Evolutionary conservation across 2,329 filamentous ascomycete genomes (phyloP).

Genomic region (Fusarium setosum): DNA sequence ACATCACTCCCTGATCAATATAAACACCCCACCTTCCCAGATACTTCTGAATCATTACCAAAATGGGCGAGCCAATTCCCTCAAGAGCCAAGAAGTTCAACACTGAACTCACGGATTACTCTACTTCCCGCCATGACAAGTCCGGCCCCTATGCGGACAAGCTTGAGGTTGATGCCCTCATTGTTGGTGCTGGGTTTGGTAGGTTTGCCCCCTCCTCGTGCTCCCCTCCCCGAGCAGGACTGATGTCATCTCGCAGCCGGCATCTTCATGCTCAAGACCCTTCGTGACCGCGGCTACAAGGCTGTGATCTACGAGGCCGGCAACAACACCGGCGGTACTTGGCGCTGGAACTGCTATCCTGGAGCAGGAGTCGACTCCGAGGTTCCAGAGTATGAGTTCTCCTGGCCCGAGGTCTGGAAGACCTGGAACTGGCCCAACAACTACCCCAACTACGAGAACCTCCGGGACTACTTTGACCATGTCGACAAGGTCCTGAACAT

Average conservation of each 20-base stretch:
- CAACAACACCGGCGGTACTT: constrained; percentile 62
- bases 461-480: constrained; percentile 69
- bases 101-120: constrained; percentile 54
- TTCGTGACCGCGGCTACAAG: constrained; percentile 61
- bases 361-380: constrained; percentile 66
- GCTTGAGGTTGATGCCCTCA: constrained; percentile 56
- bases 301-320: constrained; percentile 64
- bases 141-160: constrained; percentile 55
- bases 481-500: constrained; percentile 65
- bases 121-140: constrained; percentile 41
- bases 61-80: constrained; percentile 38
- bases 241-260: constrained; percentile 48
- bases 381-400: constrained; percentile 65
- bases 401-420: constrained; percentile 62
- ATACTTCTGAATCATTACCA: background rate
- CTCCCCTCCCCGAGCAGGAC: background rate
- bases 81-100: constrained; percentile 51
- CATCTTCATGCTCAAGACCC: constrained; percentile 62
- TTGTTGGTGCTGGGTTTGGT: constrained; percentile 60
- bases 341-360: constrained; percentile 68
- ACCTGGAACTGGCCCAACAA: constrained; percentile 68
- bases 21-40: background rate
- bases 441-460: constrained; percentile 63
- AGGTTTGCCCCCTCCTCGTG: constrained; percentile 4
- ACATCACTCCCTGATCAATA: background rate